Base-by-base conservation (phyloP, 345 rosid genomes). In the Gossypium australe region DNA sequence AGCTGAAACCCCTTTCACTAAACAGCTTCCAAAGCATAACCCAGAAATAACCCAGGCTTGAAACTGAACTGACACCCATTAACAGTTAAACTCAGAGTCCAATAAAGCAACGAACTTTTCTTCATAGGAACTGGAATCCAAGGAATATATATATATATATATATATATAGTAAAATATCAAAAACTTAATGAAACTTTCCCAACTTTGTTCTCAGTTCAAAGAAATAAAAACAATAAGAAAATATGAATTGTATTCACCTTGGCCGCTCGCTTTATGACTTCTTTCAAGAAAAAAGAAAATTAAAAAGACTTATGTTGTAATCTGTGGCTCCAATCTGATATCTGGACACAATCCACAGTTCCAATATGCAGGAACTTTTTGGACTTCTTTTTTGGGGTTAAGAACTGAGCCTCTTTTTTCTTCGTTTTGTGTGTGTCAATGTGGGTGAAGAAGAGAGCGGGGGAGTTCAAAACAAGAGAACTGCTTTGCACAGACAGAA, bases 81-180 rank as follows among this genome's bases (percentile, higher is more conserved):
- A 81, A 77, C 77, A 75, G 78, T 70, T 67, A 61, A 61, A 78
- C 79, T 71, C 85, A 64, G 81, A 74, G 67, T 73, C 76, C 82
- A 79, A 83, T 74, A 83, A 88, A 86, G 91, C 78, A 69, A 71
- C 49, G 66, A 62, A 70, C 83, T 80, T 83, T 80, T 20, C 41
- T 25, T 44, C 69, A 72, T 75, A 79, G 81, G 64, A 65, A 79
- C 79, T 79, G 38, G 80, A 71, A 81, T 79, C 82, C 75, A 78
- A 82, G 78, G 84, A 62, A 78, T 76, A 74, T 55, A 4, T 34
- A 34, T 29, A 34, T 34, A 34, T 5, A 29, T 24, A 29, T 22
- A 22, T 22, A 22, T 22, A 22, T 22, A 22, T 0, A 20, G 1
- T 34, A 34, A 34, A 34, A 34, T 4, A 34, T 4, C 7, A 34